A percentile compares a stretch with the other conserved stretches of the same genome.
These are phyloP conservation scores for Coemansia sp. DNA, from an alignment of 192 early-diverging fungal genomes.

Conservation along the genomic window DNA sequence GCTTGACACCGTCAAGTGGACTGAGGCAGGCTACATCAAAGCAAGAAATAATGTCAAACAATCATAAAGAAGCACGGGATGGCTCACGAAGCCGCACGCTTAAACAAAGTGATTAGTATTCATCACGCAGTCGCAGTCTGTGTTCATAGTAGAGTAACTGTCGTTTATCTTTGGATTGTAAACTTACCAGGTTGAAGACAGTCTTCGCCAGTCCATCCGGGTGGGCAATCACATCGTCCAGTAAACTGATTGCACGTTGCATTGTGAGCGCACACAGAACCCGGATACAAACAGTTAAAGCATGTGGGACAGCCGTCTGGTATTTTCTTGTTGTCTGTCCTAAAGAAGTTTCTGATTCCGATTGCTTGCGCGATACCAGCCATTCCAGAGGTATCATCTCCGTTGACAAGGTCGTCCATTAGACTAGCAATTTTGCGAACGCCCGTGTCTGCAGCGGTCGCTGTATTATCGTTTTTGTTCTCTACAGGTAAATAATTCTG, in stretches of 20 bases:
- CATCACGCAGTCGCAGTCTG: no score
- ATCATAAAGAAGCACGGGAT: background rate
- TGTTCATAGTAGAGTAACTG: no score
- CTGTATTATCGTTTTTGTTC: slow-evolving; percentile 7
- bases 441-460: background rate
- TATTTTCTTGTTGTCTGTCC: slow-evolving; percentile 27
- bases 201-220: slow-evolving; percentile 79
- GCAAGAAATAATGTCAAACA: no score
- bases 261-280: slow-evolving; percentile 72
- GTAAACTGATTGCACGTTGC: slow-evolving; percentile 72
- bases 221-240: slow-evolving; percentile 72
- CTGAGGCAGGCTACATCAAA: slow-evolving; percentile 69
- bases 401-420: slow-evolving; percentile 37
- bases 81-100: no score
- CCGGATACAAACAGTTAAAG: slow-evolving; percentile 81
- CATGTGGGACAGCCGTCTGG: slow-evolving; percentile 71
- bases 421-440: slow-evolving; percentile 21
- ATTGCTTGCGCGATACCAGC: slow-evolving; percentile 36
- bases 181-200: slow-evolving; percentile 66
- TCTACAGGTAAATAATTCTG: background rate
- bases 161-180: no score
- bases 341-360: slow-evolving; percentile 47
- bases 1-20: slow-evolving; percentile 63
- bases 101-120: no score
- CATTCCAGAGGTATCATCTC: slow-evolving; percentile 30